phyloP scores from a whole-genome alignment of 306 rosid species.

The Carpinus viminea region DNA sequence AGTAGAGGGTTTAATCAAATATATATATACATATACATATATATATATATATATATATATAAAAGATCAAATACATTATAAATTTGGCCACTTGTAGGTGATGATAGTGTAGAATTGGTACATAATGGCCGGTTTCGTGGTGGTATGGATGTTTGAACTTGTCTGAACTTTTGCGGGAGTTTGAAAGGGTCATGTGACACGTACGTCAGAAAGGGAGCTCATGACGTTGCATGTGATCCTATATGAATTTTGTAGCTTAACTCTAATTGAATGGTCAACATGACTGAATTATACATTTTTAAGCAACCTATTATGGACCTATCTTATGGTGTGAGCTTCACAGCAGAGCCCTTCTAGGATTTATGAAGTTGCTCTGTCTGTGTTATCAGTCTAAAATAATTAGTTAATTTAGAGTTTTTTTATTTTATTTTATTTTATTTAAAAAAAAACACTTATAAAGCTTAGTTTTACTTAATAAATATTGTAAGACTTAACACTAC shows the following conservation, averaged over 20 bases:
- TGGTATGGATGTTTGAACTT: constrained; percentile 48
- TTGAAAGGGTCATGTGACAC: constrained; percentile 41
- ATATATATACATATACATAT: too few relatives aligned
- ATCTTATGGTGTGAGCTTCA: too few relatives aligned
- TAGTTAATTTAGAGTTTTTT: too few relatives aligned
- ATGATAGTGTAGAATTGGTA: constrained; percentile 1
- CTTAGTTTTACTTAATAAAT: too few relatives aligned
- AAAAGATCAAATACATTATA: neutral
- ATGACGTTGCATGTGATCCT: constrained; percentile 3
- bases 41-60: too few relatives aligned
- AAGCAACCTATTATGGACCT: too few relatives aligned
- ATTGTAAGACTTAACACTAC: too few relatives aligned
- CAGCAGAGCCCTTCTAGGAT: too few relatives aligned
- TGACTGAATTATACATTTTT: neutral
- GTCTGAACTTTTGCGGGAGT: constrained; percentile 18
- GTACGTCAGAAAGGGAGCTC: constrained; percentile 27
- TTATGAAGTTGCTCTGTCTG: too few relatives aligned
- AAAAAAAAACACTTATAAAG: too few relatives aligned
- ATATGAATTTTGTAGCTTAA: neutral
- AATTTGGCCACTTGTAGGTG: constrained; percentile 32
- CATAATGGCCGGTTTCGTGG: constrained; percentile 58
- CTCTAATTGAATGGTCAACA: neutral
- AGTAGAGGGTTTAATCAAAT: constrained; percentile 22
- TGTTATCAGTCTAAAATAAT: too few relatives aligned
- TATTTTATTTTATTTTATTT: too few relatives aligned